These are phyloP conservation scores for Lichina pygmaea DNA, from an alignment of 495 filamentous ascomycete species.

Conservation along the genomic window DNA sequence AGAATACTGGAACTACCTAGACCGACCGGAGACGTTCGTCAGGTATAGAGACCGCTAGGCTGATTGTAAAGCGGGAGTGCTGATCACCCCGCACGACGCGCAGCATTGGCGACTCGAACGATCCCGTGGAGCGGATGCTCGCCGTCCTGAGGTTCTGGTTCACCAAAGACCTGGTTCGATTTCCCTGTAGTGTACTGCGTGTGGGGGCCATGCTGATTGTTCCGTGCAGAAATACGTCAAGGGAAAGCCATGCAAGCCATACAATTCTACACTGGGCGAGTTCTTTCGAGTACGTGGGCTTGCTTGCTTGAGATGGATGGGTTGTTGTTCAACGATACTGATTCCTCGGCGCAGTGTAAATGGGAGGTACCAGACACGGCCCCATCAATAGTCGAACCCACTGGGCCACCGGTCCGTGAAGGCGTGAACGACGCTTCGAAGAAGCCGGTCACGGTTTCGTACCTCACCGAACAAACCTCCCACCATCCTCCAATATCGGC, in stretches of 20 bases:
- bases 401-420: conserved; percentile 3
- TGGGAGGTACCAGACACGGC: conserved; percentile 63
- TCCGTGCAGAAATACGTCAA: conserved; percentile 67
- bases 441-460: conserved; percentile 52
- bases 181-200: not conserved
- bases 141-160: conserved; percentile 93
- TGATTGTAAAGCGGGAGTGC: conserved; percentile 6
- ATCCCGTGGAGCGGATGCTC: conserved; percentile 74
- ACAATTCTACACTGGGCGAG: conserved; percentile 92
- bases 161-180: conserved; percentile 64
- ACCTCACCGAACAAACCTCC: conserved; percentile 91
- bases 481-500: conserved; percentile 95
- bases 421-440: conserved; percentile 14
- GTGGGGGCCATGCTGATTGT: not conserved
- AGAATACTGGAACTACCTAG: conserved; percentile 98
- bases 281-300: conserved; percentile 56
- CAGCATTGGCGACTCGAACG: conserved; percentile 84
- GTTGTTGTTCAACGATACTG: not conserved
- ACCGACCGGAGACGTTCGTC: conserved; percentile 82
- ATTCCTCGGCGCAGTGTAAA: conserved; percentile 37
- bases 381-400: conserved; percentile 17
- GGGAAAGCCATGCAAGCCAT: conserved; percentile 93
- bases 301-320: not conserved
- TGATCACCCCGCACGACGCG: conserved; percentile 6
- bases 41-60: conserved; percentile 18